Evolutionary conservation across 495 filamentous ascomycete genomes (phyloP).

Genomic region (Neurospora sp.): DNA sequence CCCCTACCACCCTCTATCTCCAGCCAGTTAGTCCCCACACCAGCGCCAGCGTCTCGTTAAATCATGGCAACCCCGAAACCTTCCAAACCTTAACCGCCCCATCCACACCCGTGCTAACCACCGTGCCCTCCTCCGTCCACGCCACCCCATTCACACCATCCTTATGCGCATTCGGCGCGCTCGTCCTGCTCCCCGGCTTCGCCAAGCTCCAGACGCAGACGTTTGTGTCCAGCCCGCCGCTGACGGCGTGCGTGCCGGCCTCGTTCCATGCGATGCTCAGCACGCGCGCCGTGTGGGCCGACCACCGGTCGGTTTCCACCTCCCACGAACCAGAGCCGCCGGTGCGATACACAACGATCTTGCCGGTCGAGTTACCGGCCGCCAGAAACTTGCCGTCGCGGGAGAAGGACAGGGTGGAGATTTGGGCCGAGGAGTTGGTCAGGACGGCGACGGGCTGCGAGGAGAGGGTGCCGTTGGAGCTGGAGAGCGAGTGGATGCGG

Average conservation of each 20-base stretch:
- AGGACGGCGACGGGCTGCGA: constrained; percentile 32
- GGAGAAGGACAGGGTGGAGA: constrained; percentile 71
- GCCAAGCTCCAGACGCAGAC: constrained; percentile 85
- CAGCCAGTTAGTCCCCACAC: not conserved
- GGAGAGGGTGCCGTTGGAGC: constrained; percentile 32
- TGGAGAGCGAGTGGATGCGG: constrained; percentile 54
- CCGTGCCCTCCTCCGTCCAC: constrained; percentile 65
- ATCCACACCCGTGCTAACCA: constrained; percentile 77
- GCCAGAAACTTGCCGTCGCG: constrained; percentile 62
- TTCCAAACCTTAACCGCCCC: constrained; percentile 85
- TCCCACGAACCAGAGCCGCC: constrained; percentile 33
- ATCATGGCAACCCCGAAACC: constrained; percentile 51
- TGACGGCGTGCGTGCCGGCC: constrained; percentile 65
- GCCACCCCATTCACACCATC: constrained; percentile 84
- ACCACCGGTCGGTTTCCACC: constrained; percentile 71
- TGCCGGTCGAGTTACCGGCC: constrained; percentile 73
- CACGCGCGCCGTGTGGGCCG: constrained; percentile 80
- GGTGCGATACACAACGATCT: constrained; percentile 68
- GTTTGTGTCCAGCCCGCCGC: constrained; percentile 80
- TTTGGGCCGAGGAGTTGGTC: constrained; percentile 41
- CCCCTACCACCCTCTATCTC: not conserved
- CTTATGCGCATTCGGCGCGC: constrained; percentile 78
- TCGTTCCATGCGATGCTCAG: constrained; percentile 75
- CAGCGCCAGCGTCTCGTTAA: not conserved
- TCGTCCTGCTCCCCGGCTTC: constrained; percentile 71